Evolutionary conservation across 2,329 filamentous ascomycete species (phyloP).

Genomic region (Fusarium beomiforme): DNA sequence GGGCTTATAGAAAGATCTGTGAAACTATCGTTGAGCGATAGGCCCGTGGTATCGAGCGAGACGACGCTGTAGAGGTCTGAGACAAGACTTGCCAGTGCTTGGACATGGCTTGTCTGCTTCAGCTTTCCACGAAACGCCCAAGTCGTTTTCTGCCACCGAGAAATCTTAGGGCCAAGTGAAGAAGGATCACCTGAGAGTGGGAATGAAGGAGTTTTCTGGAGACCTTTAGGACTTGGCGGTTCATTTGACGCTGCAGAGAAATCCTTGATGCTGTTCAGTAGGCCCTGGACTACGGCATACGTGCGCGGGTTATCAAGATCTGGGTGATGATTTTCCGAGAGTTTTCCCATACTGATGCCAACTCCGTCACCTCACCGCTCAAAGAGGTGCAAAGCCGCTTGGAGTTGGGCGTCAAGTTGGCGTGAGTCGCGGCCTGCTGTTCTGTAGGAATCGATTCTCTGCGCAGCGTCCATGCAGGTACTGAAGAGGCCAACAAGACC

Average conservation of each 20-base stretch:
- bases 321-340: background rate
- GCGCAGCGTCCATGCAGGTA: background rate
- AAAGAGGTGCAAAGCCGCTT: background rate
- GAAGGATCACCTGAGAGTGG: fast-evolving
- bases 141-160: background rate
- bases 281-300: fast-evolving
- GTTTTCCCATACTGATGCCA: background rate
- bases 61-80: background rate
- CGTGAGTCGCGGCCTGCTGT: background rate
- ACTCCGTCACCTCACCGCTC: background rate
- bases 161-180: fast-evolving
- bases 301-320: background rate
- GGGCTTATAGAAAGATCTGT: background rate
- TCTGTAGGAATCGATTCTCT: background rate
- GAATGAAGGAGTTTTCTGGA: background rate
- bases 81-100: background rate
- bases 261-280: background rate
- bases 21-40: too few relatives aligned
- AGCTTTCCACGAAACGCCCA: background rate
- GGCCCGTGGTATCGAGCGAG: fast-evolving
- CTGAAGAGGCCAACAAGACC: background rate
- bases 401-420: background rate
- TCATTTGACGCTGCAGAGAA: fast-evolving
- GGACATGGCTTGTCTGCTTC: background rate
- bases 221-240: fast-evolving